Percentiles rank a stretch among this genome's conserved stretches.
These are phyloP conservation scores for Aspergillus sp. DNA, from an alignment of 2,329 filamentous ascomycete genomes.

Conservation along the genomic window DNA sequence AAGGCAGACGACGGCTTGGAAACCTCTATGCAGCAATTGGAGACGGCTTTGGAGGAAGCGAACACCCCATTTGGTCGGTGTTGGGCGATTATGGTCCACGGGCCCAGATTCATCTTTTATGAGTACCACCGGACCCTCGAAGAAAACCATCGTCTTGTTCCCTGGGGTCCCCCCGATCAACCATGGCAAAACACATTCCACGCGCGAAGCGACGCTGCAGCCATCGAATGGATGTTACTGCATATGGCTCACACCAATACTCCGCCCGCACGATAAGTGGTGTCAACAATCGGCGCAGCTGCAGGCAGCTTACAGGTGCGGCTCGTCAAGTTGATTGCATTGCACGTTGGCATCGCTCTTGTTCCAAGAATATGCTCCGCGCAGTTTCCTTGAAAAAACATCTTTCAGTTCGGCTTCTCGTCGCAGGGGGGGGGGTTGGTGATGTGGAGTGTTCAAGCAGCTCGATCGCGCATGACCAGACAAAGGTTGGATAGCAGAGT, in stretches of 20 bases:
- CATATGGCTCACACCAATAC: constrained; percentile 1
- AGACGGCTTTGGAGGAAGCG: constrained; percentile 3
- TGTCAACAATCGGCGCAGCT: no score
- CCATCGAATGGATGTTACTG: neutral
- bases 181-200: neutral
- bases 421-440: no score
- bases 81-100: constrained; percentile 6
- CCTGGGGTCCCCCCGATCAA: neutral
- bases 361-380: no score
- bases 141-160: constrained; percentile 1
- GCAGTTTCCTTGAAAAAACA: no score
- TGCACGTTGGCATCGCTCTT: no score
- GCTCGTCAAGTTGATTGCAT: no score
- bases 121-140: constrained; percentile 4
- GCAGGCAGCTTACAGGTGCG: no score
- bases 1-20: neutral
- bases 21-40: constrained; percentile 1
- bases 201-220: constrained; percentile 1
- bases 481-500: no score
- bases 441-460: no score
- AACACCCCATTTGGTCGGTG: constrained; percentile 4
- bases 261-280: no score
- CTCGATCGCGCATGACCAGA: no score
- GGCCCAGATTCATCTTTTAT: constrained; percentile 3
- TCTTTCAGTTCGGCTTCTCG: no score